Base-by-base conservation (phyloP, 2,329 filamentous ascomycete species). In the Lecanicillium sp. region DNA sequence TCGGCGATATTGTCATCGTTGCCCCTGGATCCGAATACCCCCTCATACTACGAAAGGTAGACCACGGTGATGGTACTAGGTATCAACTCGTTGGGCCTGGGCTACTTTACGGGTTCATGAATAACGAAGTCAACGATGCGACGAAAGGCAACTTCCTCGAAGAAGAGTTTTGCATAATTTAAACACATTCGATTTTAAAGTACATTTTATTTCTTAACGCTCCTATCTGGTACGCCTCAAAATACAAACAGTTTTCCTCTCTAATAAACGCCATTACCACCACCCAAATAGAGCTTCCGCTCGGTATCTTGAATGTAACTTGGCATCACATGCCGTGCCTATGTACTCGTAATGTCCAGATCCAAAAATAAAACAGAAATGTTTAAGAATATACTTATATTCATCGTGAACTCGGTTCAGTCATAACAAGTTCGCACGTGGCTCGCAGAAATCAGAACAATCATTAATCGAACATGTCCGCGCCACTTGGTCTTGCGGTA, bases 401-500 rank as follows among this genome's bases (percentile, higher is more conserved):
- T 59, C 54, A 53, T 58, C 49, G 51, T 49, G 33, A 44, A 39
- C 38, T 29, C 32, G 7, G 17, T 15, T 29, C 10, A n/a, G 26
- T 23, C 26, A 26, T 39, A 27, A 39, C 17, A 33, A 30, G 17
- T 3, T 27, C 11, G 11, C 17, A n/a, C n/a, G n/a, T n/a, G n/a
- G n/a, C n/a, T n/a, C n/a, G n/a, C 23, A 29, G 19, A 45, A 29
- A 24, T 12, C 12, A 30, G 19, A 12, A 32, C 17, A 26, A 7
- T 30, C 44, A 30, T 55, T 61, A 66, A 27, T 68, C 64, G 55
- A 64, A 68, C 65, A 68, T 69, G 52, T 69, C 66, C 15, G 55
- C 55, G 37, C 59, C 63, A 2, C 59, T 57, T 36, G 62, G 66
- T 38, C 62, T 54, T 24, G 44, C 37, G 14, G 56, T 55, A 49